A percentile compares a stretch with the other conserved stretches of the same genome.
Conservation (phyloP, 805 yeast species). For the Saturnispora besseyi region DNA sequence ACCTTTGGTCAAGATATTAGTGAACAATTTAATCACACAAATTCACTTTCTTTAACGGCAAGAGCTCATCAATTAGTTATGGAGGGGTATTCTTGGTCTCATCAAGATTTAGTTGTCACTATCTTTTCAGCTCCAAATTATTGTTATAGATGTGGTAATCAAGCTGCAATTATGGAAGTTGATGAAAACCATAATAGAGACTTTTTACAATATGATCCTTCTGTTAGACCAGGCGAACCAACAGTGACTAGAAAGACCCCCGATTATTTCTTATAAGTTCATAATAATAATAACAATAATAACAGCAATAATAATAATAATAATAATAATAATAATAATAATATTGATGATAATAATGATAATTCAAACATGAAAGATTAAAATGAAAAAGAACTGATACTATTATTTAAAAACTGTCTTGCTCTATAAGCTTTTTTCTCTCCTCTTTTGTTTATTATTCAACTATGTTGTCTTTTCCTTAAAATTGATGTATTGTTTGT, state of each 20-base stretch:
- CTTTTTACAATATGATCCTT: constrained; percentile 91
- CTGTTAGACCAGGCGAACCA: constrained; percentile 96
- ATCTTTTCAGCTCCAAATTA: constrained; percentile 94
- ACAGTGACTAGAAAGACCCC: constrained; percentile 95
- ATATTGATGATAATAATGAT: neutral
- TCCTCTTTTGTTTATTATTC: neutral
- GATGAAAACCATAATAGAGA: constrained; percentile 89
- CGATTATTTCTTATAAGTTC: constrained; percentile 75
- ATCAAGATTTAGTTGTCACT: constrained; percentile 89
- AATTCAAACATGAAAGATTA: neutral
- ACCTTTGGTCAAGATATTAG: constrained; percentile 94
- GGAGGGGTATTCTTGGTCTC: constrained; percentile 96
- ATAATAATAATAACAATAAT: neutral
- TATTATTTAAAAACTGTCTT: neutral
- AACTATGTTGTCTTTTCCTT: neutral
- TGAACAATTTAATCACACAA: constrained; percentile 88
- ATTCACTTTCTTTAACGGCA: constrained; percentile 75
- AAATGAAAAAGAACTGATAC: neutral
- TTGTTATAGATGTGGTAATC: constrained; percentile 96
- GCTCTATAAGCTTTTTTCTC: neutral
- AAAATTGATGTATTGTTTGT: neutral
- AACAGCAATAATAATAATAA: neutral
- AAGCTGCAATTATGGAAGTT: constrained; percentile 97
- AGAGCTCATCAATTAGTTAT: constrained; percentile 96
- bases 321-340: neutral